These are phyloP conservation scores for Hortiboletus flavorubellus DNA, from an alignment of 768 basidiomycete species.

Conservation along the genomic window DNA sequence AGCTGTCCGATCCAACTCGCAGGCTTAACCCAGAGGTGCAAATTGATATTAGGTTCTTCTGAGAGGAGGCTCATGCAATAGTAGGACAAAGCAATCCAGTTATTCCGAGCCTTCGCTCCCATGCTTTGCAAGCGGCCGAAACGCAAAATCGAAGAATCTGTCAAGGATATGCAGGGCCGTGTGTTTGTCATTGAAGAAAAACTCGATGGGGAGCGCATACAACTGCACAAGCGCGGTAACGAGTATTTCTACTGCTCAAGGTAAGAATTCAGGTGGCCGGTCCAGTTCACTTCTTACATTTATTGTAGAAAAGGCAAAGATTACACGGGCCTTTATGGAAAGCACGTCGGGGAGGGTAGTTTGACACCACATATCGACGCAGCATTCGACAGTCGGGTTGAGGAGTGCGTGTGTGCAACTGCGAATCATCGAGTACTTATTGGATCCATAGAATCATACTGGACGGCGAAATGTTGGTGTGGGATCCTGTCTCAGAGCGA, in stretches of 20 bases:
- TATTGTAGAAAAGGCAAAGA: conserved; percentile 77
- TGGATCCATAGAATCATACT: conserved; percentile 67
- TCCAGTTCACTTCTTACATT: neutral
- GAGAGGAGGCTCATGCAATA: conserved; percentile 3
- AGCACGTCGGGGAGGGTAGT: conserved; percentile 76
- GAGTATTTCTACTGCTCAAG: conserved; percentile 93
- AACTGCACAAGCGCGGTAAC: conserved; percentile 88
- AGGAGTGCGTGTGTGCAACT: conserved; percentile 57
- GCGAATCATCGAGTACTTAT: conserved; percentile 4
- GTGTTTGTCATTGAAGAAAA: conserved; percentile 96
- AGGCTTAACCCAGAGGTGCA: conserved; percentile 59
- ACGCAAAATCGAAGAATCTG: conserved; percentile 74
- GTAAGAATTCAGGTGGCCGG: conserved; percentile 33
- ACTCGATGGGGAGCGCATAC: conserved; percentile 95
- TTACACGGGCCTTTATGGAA: conserved; percentile 90
- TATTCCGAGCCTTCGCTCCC: conserved; percentile 87
- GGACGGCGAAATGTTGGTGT: conserved; percentile 98
- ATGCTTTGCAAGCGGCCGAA: conserved; percentile 93
- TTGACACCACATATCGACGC: conserved; percentile 82
- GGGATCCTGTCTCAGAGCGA: conserved; percentile 87
- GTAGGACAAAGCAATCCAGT: conserved; percentile 79
- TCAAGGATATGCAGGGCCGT: conserved; percentile 75
- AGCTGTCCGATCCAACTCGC: conserved; percentile 71
- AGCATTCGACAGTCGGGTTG: conserved; percentile 71
- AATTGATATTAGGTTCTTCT: no score